These are phyloP conservation scores for Cyclotella cryptica DNA, from an alignment of 108 stramenopile genomes.

Conservation along the genomic window DNA sequence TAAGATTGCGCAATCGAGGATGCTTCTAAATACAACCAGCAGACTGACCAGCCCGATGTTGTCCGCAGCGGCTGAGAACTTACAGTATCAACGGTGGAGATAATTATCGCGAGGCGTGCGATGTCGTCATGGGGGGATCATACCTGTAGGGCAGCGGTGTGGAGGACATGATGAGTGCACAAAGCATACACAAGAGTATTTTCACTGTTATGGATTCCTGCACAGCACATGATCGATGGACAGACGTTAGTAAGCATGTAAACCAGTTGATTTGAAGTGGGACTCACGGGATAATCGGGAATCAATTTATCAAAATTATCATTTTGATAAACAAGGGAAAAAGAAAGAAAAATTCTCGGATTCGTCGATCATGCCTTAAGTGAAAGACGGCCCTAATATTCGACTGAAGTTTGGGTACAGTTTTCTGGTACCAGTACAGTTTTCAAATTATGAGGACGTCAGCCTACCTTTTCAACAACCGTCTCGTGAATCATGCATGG, in stretches of 20 bases:
- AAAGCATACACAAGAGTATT: background rate
- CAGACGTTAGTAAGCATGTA: constrained; percentile 12
- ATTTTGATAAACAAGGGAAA: too few relatives aligned
- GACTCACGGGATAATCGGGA: background rate
- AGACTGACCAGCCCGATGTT: background rate
- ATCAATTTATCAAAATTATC: background rate
- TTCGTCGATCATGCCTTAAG: too few relatives aligned
- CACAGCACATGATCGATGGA: background rate
- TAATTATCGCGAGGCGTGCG: background rate
- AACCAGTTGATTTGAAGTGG: background rate
- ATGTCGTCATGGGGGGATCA: constrained; percentile 7
- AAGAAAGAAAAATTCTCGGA: too few relatives aligned
- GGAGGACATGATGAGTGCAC: background rate
- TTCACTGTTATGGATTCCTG: background rate
- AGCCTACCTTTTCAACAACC: too few relatives aligned
- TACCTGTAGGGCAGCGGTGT: background rate
- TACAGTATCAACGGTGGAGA: background rate
- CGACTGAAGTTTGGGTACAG: too few relatives aligned
- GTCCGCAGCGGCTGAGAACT: background rate
- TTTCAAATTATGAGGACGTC: background rate
- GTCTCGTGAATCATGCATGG: too few relatives aligned
- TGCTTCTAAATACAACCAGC: background rate
- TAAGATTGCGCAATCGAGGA: too few relatives aligned
- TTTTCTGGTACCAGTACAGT: background rate
- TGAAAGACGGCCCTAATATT: too few relatives aligned